A percentile compares a stretch with the other conserved stretches of the same genome.
These are phyloP conservation scores for Colletotrichum costaricense DNA, from an alignment of 2,329 filamentous ascomycete genomes.

Conservation along the genomic window DNA sequence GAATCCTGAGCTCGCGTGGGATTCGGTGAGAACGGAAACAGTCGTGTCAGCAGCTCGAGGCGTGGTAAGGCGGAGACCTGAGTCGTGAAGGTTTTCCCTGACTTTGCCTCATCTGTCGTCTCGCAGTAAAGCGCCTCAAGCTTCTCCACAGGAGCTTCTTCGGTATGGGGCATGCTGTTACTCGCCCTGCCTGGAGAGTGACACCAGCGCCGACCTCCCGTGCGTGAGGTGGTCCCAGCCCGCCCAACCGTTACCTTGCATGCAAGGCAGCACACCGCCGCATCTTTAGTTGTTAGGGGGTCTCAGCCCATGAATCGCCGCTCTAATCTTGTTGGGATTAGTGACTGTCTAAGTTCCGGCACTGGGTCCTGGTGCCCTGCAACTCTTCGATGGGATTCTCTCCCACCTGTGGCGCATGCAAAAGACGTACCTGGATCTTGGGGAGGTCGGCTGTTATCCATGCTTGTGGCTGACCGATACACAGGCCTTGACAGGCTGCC, in stretches of 20 bases:
- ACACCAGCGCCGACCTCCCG: conserved; percentile 30
- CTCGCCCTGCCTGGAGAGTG: conserved; percentile 18
- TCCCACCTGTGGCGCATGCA: conserved; percentile 16
- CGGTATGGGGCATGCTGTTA: conserved; percentile 16
- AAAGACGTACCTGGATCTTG: conserved; percentile 12
- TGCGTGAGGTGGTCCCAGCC: conserved; percentile 14
- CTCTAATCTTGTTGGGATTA: conserved; percentile 24
- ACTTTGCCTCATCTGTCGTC: neutral
- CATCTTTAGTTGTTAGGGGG: neutral
- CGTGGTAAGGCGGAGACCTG: conserved; percentile 11
- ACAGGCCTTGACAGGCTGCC: conserved; percentile 1
- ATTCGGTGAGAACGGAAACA: neutral
- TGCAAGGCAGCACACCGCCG: conserved; percentile 21
- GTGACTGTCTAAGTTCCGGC: conserved; percentile 14
- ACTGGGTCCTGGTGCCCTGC: conserved; percentile 5
- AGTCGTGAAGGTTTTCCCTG: conserved; percentile 18
- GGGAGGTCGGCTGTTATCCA: conserved; percentile 8
- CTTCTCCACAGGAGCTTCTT: conserved; percentile 28
- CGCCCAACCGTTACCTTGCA: conserved; percentile 20
- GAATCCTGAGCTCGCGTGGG: neutral
- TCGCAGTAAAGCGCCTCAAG: neutral
- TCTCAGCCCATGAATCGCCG: neutral
- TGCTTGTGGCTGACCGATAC: conserved; percentile 27
- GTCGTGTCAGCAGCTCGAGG: neutral
- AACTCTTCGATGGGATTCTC: conserved; percentile 1